Percentiles rank a stretch among this genome's conserved stretches.
Evolutionary conservation across 305 asterid genomes (phyloP).

Genomic region (Withania somnifera): DNA sequence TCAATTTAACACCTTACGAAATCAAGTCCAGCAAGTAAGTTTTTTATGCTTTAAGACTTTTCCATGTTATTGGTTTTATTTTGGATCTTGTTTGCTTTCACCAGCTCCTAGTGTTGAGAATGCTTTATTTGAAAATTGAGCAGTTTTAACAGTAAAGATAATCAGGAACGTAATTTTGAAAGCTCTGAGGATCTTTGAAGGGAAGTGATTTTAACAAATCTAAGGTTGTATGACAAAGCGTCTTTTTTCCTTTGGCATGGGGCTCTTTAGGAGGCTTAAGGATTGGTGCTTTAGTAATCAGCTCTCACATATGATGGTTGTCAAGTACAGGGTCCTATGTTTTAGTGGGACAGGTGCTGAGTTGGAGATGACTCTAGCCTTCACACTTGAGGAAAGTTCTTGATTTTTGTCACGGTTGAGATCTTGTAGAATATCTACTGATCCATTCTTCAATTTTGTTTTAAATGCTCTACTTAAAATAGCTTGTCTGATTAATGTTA

Average conservation of each 20-base stretch:
- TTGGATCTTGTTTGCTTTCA: not conserved
- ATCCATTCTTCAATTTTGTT: not conserved
- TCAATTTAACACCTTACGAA: constrained; percentile 68
- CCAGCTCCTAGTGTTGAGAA: not conserved
- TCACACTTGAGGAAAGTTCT: not conserved
- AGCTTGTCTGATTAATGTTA: not conserved
- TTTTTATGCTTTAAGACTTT: constrained; percentile 2
- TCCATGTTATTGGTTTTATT: not conserved
- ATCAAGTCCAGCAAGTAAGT: constrained; percentile 98
- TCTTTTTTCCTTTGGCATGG: not conserved
- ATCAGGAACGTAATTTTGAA: not conserved
- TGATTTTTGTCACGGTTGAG: not conserved
- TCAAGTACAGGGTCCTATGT: not conserved
- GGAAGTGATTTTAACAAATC: not conserved
- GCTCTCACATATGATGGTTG: not conserved
- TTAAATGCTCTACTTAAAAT: not conserved
- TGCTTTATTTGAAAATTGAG: not conserved
- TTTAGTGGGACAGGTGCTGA: not conserved
- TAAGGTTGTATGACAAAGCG: not conserved
- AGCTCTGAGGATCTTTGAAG: not conserved
- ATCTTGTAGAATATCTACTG: not conserved
- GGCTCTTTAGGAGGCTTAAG: not conserved
- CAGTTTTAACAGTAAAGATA: not conserved
- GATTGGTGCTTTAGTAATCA: not conserved
- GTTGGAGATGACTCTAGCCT: constrained; percentile 4